These are phyloP conservation scores for Fusarium cicatricum DNA, from an alignment of 2,329 filamentous ascomycete genomes.

Conservation along the genomic window DNA sequence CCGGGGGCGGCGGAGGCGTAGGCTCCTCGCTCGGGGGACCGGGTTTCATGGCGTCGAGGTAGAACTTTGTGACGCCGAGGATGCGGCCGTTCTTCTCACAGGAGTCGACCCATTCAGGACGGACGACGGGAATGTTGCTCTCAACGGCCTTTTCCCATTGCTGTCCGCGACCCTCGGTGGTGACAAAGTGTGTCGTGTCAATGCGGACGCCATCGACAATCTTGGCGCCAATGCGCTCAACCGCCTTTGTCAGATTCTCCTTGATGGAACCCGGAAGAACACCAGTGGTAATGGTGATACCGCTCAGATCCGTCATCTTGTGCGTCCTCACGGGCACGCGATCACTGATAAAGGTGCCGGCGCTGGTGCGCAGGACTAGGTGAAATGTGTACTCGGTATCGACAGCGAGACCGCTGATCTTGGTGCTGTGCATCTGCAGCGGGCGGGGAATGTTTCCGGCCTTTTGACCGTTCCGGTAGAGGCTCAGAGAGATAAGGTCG, in stretches of 20 bases:
- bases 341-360: constrained; percentile 85
- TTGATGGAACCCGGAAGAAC: constrained; percentile 77
- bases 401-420: constrained; percentile 95
- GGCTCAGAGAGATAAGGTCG: constrained; percentile 84
- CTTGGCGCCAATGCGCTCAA: constrained; percentile 92
- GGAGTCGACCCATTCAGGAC: constrained; percentile 97
- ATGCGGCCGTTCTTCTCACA: constrained; percentile 94
- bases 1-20: constrained; percentile 40
- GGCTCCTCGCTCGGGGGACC: constrained; percentile 52
- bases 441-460: constrained; percentile 93
- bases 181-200: constrained; percentile 98
- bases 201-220: constrained; percentile 90
- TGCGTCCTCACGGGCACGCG: constrained; percentile 89
- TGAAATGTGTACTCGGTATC: constrained; percentile 97
- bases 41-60: constrained; percentile 78
- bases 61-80: constrained; percentile 93
- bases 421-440: constrained; percentile 88
- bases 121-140: constrained; percentile 96
- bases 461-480: constrained; percentile 97
- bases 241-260: constrained; percentile 76
- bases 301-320: constrained; percentile 97
- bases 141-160: constrained; percentile 97
- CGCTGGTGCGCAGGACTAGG: constrained; percentile 87
- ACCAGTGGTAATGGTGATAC: constrained; percentile 93
- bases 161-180: constrained; percentile 87